Percentiles rank a stretch among this genome's conserved stretches.
Evolutionary conservation across 1,139 yeast genomes (phyloP).

Genomic region (Saccharomycopsis phalli): DNA sequence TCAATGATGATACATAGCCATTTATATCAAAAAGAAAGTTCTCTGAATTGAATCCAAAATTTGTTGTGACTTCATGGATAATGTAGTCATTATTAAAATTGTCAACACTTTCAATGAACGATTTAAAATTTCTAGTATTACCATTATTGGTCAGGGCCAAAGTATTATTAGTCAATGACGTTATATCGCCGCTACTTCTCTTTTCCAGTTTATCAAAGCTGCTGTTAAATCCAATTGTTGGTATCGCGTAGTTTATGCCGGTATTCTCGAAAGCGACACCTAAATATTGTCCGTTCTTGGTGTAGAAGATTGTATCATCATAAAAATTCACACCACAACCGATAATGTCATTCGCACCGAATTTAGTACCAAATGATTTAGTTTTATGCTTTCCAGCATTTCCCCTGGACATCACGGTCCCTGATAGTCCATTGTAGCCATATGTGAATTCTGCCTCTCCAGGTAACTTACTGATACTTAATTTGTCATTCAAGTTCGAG

Average conservation of each 20-base stretch:
- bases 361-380: conserved; percentile 41
- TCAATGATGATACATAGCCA: conserved; percentile 11
- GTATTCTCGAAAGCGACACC: conserved; percentile 45
- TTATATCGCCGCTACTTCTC: neutral
- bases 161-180: conserved; percentile 7
- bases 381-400: conserved; percentile 27
- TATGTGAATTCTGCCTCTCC: conserved; percentile 43
- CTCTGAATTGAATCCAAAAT: conserved; percentile 47
- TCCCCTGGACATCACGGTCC: conserved; percentile 36
- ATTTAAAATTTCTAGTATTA: conserved; percentile 30
- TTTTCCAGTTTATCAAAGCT: neutral
- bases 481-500: conserved; percentile 23
- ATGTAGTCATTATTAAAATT: conserved; percentile 13
- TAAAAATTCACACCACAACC: conserved; percentile 81
- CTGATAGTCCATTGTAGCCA: conserved; percentile 54
- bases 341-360: conserved; percentile 52
- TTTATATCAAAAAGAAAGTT: conserved; percentile 15
- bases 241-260: conserved; percentile 32
- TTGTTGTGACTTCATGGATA: conserved; percentile 32
- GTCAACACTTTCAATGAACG: conserved; percentile 9
- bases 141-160: conserved; percentile 24
- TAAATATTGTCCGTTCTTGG: conserved; percentile 68
- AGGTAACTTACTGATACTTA: conserved; percentile 29
- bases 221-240: conserved; percentile 38
- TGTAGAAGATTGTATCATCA: conserved; percentile 57